Base-by-base conservation (phyloP, 257 asterid species). In the Solanum bukasovii region DNA sequence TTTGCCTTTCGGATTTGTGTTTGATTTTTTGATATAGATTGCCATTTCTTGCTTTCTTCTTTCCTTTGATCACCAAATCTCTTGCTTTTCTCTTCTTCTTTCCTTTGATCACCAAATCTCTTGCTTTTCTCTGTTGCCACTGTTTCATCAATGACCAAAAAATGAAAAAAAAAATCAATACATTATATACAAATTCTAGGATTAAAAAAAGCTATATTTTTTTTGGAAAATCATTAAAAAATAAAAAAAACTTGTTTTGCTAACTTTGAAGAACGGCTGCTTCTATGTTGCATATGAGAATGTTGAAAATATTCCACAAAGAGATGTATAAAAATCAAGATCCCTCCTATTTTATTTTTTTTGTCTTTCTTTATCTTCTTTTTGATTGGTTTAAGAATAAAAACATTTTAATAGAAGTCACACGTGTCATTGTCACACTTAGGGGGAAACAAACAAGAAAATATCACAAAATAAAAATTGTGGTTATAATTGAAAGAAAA, bases 1-100 rank as follows among this genome's bases (percentile, higher is more conserved):
- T 96, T 96, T 12, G 98, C 94, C 71, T 90, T 95, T 2, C 96
- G 98, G 86, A 94, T 88, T 74, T 92, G 93, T 74, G 91, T 94
- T 65, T 93, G 98, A 27, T 91, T 92, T 86, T 91, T 94, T 42
- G 88, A 49, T 1, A 90, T 87, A 5, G 90, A 89, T 21, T 90
- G 92, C 89, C 93, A 90, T 87, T 90, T 92, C 83, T 87, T 87
- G 86, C 35, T 89, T 18, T 91, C 93, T 75, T 89, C 91, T 79
- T 90, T 92, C 83, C 88, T 91, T 73, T 88, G 90, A 56, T 87
- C 91, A 1, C 29, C n/a, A n/a, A 78, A 84, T 78, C 86, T 92
- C 91, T 89, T 92, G 88, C 74, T 91, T 6, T 88, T 81, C 11
- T 46, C 84, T 90, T 90, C 93, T 71, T 89, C 91, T 79, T 90